phyloP scores from a whole-genome alignment of 2,329 filamentous ascomycete species.

The Xylaria polymorpha region DNA sequence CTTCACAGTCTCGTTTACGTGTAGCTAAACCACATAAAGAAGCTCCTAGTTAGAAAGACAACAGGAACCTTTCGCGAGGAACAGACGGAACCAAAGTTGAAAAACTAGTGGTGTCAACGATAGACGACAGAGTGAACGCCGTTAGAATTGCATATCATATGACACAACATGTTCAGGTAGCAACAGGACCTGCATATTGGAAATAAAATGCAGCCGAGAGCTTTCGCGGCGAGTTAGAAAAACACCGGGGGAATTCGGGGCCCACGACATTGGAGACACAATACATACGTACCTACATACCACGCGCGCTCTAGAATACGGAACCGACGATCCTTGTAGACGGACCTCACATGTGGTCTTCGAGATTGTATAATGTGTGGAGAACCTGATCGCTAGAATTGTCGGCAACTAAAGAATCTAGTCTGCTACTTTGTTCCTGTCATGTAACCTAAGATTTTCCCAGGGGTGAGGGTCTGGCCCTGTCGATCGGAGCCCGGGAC shows the following conservation, averaged over 20 bases:
- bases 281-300: neutral
- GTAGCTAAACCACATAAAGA: constrained; percentile 5
- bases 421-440: constrained; percentile 18
- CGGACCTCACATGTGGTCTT: constrained; percentile 12
- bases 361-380: constrained; percentile 38
- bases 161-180: neutral
- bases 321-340: constrained; percentile 33
- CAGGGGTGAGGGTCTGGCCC: constrained; percentile 27
- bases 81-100: neutral
- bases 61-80: neutral
- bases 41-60: neutral
- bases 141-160: constrained; percentile 7
- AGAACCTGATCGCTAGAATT: constrained; percentile 44
- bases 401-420: constrained; percentile 35
- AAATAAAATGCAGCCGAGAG: constrained; percentile 17
- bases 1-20: constrained; percentile 20
- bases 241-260: constrained; percentile 11
- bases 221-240: constrained; percentile 9
- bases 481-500: constrained; percentile 36
- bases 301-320: constrained; percentile 23
- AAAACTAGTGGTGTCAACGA: neutral
- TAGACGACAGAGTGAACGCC: neutral
- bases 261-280: constrained; percentile 24
- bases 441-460: constrained; percentile 40
- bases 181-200: neutral